Evolutionary conservation across 306 rosid species (phyloP), one percentile per base, ranked within the genome.

Genomic region (Cicer cuneatum): DNA sequence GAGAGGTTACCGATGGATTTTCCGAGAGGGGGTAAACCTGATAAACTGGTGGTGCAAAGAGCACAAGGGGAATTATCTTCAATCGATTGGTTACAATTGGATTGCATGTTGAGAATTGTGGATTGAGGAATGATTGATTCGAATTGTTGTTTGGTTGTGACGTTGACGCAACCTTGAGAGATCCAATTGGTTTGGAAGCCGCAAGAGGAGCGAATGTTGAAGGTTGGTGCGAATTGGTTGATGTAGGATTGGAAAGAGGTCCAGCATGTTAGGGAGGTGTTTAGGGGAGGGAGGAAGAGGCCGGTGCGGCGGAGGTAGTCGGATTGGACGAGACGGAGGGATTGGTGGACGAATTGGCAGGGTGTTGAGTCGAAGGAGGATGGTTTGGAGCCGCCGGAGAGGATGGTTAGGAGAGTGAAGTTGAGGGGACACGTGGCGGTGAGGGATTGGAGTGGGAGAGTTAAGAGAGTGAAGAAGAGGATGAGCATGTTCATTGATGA

Each of bases 1-100:
- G 92, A 80, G 56, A 94, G 69, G 86, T 90, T 94, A 0, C 93
- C 95, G 13, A 81, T 0, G 8, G 92, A 82, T 0, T 18, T 0
- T 0, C 95, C 96, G 2, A 84, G 76, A n/a, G 73, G 54, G 24
- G 77, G 91, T 33, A 86, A 8, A 40, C 1, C 6, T 8, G 93
- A 39, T 9, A 94, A 13, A 54, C 84, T 81, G 9, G 90, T 71
- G 3, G 83, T 83, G 61, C 98, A 94, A 14, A 80, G 47, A 43
- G 95, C 93, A 24, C 98, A 94, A 1, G 98, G 98, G 1, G 98
- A 88, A 52, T 80, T 84, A 43, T 88, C 85, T 38, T 73, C 83
- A 1, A 94, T 82, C 0, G 96, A 80, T 58, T 83, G 88, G 64
- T 88, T 89, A 4, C 97, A 94, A 12, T 39, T 86, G 0, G 14